Conservation (phyloP, 2,329 filamentous ascomycete genomes). For the Alternaria solani region DNA sequence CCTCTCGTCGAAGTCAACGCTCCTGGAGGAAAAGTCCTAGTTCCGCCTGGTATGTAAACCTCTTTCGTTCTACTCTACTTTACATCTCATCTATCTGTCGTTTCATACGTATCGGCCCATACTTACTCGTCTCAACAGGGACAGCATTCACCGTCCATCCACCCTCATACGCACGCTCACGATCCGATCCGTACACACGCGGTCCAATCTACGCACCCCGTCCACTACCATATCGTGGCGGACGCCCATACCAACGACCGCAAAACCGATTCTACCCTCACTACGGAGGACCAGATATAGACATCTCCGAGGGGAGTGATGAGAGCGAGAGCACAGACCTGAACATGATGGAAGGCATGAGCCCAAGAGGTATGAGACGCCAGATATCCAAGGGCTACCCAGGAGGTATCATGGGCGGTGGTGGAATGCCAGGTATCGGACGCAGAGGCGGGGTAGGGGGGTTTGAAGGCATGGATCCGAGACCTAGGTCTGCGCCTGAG, state of each 20-base stretch:
- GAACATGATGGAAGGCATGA: neutral
- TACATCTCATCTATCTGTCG: neutral
- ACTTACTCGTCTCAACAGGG: neutral
- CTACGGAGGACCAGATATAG: conserved; percentile 1
- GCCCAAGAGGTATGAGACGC: conserved; percentile 1
- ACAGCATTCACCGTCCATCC: conserved; percentile 16
- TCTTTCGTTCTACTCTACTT: neutral
- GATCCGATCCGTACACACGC: neutral
- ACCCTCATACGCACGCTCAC: neutral
- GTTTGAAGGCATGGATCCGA: neutral
- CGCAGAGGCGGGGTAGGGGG: neutral
- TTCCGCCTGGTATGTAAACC: conserved; percentile 24
- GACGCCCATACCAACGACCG: neutral
- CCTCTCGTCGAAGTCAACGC: conserved; percentile 36
- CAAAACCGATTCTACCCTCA: neutral
- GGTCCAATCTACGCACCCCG: conserved; percentile 8
- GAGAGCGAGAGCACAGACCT: conserved; percentile 10
- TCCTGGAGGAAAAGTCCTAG: conserved; percentile 27
- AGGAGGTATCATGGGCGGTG: conserved; percentile 3
- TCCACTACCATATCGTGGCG: neutral
- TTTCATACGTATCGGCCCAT: neutral
- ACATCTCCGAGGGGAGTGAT: conserved; percentile 8
- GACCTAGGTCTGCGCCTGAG: conserved; percentile 13
- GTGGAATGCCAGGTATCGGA: conserved; percentile 4
- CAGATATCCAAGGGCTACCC: neutral